Percentiles rank a stretch among this genome's conserved stretches.
These are phyloP conservation scores for Benincasa hispida DNA, from an alignment of 306 rosid genomes.

Conservation along the genomic window DNA sequence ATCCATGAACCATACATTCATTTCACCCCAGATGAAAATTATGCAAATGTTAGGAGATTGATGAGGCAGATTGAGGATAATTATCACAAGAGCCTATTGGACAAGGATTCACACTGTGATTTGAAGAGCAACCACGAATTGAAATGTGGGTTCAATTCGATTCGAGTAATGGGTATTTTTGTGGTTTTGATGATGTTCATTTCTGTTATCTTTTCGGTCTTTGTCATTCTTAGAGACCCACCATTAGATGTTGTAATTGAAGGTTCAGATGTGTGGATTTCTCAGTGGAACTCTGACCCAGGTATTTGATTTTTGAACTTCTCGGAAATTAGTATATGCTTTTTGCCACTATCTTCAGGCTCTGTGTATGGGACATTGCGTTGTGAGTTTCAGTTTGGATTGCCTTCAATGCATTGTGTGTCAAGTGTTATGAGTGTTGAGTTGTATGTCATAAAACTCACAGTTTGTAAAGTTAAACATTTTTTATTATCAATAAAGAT, in stretches of 20 bases:
- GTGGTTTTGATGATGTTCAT: slow-evolving; percentile 42
- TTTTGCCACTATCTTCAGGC: not conserved
- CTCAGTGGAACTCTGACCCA: slow-evolving; percentile 15
- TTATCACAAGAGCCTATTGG: slow-evolving; percentile 18
- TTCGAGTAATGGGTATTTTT: slow-evolving; percentile 50
- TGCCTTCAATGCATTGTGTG: not conserved
- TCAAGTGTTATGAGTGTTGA: too few species aligned
- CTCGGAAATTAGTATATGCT: not conserved
- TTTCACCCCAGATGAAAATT: slow-evolving; percentile 30
- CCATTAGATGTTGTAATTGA: slow-evolving; percentile 51
- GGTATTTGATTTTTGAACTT: slow-evolving; percentile 20
- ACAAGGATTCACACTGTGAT: slow-evolving; percentile 17
- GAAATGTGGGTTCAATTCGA: slow-evolving; percentile 24
- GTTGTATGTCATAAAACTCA: too few species aligned
- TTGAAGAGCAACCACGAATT: slow-evolving; percentile 17
- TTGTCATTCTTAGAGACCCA: slow-evolving; percentile 60
- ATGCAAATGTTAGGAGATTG: slow-evolving; percentile 31
- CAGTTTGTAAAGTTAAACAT: too few species aligned
- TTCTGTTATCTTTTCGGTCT: slow-evolving; percentile 62
- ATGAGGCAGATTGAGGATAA: slow-evolving; percentile 40
- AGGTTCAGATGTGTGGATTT: slow-evolving; percentile 13
- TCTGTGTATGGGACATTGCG: not conserved
- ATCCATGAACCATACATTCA: not conserved
- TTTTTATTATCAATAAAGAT: too few species aligned
- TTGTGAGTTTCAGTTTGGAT: not conserved